Percentiles rank a stretch among this genome's conserved stretches.
phyloP scores from a whole-genome alignment of 495 filamentous ascomycete genomes.

The Aspergillus affinis region DNA sequence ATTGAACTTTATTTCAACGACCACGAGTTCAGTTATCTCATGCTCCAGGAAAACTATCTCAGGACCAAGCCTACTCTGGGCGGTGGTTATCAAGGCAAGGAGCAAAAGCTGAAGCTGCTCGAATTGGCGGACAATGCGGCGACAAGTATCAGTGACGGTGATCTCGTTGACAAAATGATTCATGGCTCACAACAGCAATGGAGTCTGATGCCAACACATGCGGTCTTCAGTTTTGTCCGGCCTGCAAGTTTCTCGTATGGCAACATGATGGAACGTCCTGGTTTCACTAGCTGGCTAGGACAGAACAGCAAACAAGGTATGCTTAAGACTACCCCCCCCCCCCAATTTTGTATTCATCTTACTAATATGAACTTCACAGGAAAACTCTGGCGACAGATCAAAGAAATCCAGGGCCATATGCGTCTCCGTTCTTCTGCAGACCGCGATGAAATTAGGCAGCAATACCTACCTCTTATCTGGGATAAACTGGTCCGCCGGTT shows the following conservation, averaged over 20 bases:
- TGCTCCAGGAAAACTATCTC: constrained; percentile 98
- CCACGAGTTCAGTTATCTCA: constrained; percentile 92
- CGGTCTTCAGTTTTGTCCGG: constrained; percentile 91
- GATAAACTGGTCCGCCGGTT: constrained; percentile 70
- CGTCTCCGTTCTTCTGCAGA: constrained; percentile 89
- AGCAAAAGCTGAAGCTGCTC: constrained; percentile 73
- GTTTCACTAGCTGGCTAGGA: constrained; percentile 88
- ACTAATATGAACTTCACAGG: constrained; percentile 37
- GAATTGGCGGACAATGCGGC: constrained; percentile 85
- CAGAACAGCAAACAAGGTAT: constrained; percentile 86
- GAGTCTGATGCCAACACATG: constrained; percentile 96
- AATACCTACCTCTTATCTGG: constrained; percentile 92
- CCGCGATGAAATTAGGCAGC: constrained; percentile 88
- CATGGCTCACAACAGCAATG: constrained; percentile 97
- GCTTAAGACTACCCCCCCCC: constrained; percentile 6
- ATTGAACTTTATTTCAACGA: constrained; percentile 99
- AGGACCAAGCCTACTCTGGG: constrained; percentile 70
- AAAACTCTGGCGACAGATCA: constrained; percentile 81
- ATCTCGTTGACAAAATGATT: constrained; percentile 96
- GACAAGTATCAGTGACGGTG: constrained; percentile 93
- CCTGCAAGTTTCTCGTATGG: constrained; percentile 91
- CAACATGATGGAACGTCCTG: constrained; percentile 57
- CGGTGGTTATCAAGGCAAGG: constrained; percentile 55
- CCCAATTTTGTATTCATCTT: constrained; percentile 1
- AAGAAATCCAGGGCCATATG: constrained; percentile 97